Conservation (phyloP, 257 asterid species). For the Solanum tacnaense region DNA sequence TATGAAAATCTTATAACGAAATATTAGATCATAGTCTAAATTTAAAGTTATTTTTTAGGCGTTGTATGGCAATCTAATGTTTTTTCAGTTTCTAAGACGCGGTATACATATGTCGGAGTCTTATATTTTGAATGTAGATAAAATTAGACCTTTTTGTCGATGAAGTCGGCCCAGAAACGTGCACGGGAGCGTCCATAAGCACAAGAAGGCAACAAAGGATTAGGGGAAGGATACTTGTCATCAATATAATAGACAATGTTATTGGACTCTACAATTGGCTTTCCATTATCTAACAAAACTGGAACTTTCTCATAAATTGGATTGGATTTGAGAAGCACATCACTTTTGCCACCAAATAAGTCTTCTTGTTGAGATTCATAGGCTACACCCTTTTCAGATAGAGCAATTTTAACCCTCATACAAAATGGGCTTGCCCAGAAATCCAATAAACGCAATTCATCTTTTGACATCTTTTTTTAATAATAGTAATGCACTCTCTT, state of each 20-base stretch:
- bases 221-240: constrained; percentile 41
- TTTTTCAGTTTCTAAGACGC: too few relatives aligned
- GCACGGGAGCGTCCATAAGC: constrained; percentile 52
- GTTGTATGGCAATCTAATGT: not conserved
- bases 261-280: constrained; percentile 58
- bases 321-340: constrained; percentile 47
- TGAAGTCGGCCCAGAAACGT: constrained; percentile 73
- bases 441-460: constrained; percentile 42
- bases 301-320: constrained; percentile 68
- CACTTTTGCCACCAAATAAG: constrained; percentile 50
- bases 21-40: too few relatives aligned
- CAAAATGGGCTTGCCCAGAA: constrained; percentile 59
- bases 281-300: constrained; percentile 54
- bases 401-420: constrained; percentile 37
- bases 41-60: not conserved
- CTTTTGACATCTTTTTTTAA: constrained; percentile 26
- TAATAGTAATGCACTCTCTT: not conserved
- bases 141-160: constrained; percentile 58
- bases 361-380: constrained; percentile 40
- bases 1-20: too few relatives aligned
- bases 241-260: constrained; percentile 62
- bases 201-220: constrained; percentile 36
- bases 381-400: constrained; percentile 53
- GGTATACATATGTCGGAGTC: too few relatives aligned
- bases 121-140: too few relatives aligned